Base-by-base conservation (phyloP, 2,329 filamentous ascomycete species). In the Fusarium hainanense region DNA sequence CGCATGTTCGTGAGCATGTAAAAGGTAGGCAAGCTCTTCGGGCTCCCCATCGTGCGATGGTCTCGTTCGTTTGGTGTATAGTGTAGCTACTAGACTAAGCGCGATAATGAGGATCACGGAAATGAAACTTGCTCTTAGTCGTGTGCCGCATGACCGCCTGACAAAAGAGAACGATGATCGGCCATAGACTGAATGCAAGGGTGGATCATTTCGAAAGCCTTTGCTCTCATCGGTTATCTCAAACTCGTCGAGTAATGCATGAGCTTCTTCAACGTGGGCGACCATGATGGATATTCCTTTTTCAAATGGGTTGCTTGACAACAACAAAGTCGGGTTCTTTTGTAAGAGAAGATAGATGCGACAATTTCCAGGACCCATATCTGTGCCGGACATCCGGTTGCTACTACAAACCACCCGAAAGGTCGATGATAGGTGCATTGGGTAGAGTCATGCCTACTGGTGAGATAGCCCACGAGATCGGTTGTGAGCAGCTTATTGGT, bases 381-480 rank as follows among this genome's bases (percentile, higher is more conserved):
- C 2, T 14, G 60, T 63, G 60, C 58, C 58, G 58, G 10, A 37
- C 10, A 63, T n/a, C 60, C 60, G 58, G 8, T 1, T 12, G 7
- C 4, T 18, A 21, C 37, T 18, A 40, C 3, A 18, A 34, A 34
- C 8, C 2, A 13, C 32, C 18, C 4, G 1, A n/a, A 37, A 18
- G 4, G 34, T n/a, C 16, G 18, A 11, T 37, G 58, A 60, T 52
- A 21, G 41, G 41, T 23, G 41, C 14, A 13, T n/a, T 37, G 41
- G 18, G 14, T 7, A 23, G 13, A 28, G 9, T 28, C n/a, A 28
- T n/a, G n/a, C 1, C 12, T 9, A 37, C 7, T 23, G 54, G 11
- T 40, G 43, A 34, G 46, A 55, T 43, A 42, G n/a, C 42, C 58
- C 60, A 63, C 60, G 60, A 63, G 60, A 63, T 56, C 23, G 43